Conservation (phyloP, 768 basidiomycete genomes). For the Suillus brevipes region DNA sequence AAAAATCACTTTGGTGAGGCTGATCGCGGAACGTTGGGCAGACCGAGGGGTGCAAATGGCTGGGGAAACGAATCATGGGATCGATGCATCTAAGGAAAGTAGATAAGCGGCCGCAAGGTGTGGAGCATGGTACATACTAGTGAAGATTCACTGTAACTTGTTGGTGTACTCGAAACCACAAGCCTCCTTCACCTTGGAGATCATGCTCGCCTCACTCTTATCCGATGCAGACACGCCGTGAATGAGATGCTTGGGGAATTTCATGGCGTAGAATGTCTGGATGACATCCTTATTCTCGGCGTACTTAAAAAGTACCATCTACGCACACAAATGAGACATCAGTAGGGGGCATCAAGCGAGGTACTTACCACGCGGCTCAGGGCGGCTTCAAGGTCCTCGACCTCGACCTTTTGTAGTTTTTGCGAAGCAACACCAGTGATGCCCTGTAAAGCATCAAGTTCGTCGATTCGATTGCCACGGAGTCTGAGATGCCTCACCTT, state of each 20-base stretch:
- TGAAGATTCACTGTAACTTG: constrained; percentile 96
- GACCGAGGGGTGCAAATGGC: constrained; percentile 22
- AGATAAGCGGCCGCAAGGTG: constrained; percentile 4
- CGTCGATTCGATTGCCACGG: constrained; percentile 64
- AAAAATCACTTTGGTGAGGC: constrained; percentile 64
- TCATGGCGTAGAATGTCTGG: constrained; percentile 96
- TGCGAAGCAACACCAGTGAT: constrained; percentile 65
- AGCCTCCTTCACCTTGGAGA: constrained; percentile 93
- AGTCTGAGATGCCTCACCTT: constrained; percentile 54
- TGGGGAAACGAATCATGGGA: constrained; percentile 13
- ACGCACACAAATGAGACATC: constrained; percentile 13
- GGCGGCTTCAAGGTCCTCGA: constrained; percentile 85
- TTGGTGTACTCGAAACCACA: constrained; percentile 97
- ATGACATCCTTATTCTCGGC: constrained; percentile 99
- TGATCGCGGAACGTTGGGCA: constrained; percentile 50
- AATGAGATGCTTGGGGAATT: constrained; percentile 90
- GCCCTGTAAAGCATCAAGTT: constrained; percentile 60
- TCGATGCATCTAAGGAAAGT: constrained; percentile 51
- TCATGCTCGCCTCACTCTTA: constrained; percentile 97
- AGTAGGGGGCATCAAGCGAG: constrained; percentile 1
- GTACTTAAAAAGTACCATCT: constrained; percentile 99
- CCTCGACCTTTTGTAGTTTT: constrained; percentile 94
- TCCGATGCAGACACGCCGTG: constrained; percentile 90
- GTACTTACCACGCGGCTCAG: constrained; percentile 82
- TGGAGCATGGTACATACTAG: constrained; percentile 50